Evolutionary conservation across 208 protist genomes (phyloP).

Genomic region (Acanthamoeba castellanii): DNA sequence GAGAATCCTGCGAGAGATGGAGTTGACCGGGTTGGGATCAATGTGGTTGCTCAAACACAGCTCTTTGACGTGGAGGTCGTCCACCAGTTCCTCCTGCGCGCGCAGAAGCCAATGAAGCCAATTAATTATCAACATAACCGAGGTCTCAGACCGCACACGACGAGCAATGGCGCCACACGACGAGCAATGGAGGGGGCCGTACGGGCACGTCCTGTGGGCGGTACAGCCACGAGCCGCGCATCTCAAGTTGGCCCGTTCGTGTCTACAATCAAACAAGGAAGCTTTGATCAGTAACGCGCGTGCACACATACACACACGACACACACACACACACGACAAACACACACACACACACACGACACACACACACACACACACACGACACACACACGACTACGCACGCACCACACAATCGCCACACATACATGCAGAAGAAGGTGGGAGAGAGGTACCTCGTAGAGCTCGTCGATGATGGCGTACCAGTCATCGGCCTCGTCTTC

Average conservation of each 20-base stretch:
- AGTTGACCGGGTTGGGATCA: background rate
- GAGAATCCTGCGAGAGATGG: background rate
- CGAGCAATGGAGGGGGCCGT: background rate
- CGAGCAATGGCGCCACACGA: background rate
- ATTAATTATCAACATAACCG: background rate
- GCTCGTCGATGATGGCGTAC: conserved; percentile 9
- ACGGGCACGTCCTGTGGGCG: background rate
- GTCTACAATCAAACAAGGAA: background rate
- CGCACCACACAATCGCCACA: too few species aligned
- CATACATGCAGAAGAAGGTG: background rate
- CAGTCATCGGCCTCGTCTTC: background rate
- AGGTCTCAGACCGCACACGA: background rate
- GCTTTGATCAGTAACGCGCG: background rate
- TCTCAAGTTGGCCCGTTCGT: background rate
- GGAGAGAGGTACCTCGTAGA: conserved; percentile 18
- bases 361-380: too few species aligned
- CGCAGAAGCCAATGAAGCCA: background rate
- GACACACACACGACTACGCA: too few species aligned
- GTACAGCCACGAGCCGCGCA: background rate
- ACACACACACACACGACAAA: too few species aligned
- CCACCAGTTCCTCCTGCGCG: background rate
- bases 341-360: too few species aligned
- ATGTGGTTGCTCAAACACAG: background rate
- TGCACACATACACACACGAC: too few species aligned
- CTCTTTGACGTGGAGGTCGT: background rate